Evolutionary conservation across 345 rosid species (phyloP).

Genomic region (Anacardium occidentale): DNA sequence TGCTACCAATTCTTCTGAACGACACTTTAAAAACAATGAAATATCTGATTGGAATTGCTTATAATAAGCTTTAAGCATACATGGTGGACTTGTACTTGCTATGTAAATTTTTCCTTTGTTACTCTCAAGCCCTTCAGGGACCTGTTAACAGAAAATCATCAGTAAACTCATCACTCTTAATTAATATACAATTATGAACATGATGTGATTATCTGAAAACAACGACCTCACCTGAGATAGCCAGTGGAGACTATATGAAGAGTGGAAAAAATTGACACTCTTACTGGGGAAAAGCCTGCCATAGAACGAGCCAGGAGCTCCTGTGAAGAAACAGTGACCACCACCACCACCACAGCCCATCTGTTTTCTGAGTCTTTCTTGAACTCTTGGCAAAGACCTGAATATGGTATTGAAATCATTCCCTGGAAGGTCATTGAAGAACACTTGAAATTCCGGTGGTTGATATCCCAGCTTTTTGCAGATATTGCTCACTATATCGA

Average conservation of each 20-base stretch:
- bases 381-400: conserved; percentile 32
- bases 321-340: conserved; percentile 26
- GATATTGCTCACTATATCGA: conserved; percentile 26
- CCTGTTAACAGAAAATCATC: conserved; percentile 24
- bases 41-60: conserved; percentile 51
- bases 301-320: conserved; percentile 49
- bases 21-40: conserved; percentile 37
- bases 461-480: conserved; percentile 18
- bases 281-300: conserved; percentile 40
- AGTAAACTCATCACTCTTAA: not conserved
- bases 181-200: not conserved
- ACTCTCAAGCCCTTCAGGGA: conserved; percentile 43
- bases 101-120: conserved; percentile 54
- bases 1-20: conserved; percentile 43
- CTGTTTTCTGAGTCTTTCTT: too few species aligned
- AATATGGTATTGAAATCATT: conserved; percentile 54
- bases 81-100: conserved; percentile 42
- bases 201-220: not conserved
- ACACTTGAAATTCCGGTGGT: conserved; percentile 43
- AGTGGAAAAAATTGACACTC: conserved; percentile 43
- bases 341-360: too few species aligned
- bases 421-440: conserved; percentile 51
- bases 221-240: conserved; percentile 21
- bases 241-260: conserved; percentile 54
- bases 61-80: conserved; percentile 39